A percentile compares a stretch with the other conserved stretches of the same genome.
Conservation (phyloP, 2,329 filamentous ascomycete species). For the Triangularia verruculosa region DNA sequence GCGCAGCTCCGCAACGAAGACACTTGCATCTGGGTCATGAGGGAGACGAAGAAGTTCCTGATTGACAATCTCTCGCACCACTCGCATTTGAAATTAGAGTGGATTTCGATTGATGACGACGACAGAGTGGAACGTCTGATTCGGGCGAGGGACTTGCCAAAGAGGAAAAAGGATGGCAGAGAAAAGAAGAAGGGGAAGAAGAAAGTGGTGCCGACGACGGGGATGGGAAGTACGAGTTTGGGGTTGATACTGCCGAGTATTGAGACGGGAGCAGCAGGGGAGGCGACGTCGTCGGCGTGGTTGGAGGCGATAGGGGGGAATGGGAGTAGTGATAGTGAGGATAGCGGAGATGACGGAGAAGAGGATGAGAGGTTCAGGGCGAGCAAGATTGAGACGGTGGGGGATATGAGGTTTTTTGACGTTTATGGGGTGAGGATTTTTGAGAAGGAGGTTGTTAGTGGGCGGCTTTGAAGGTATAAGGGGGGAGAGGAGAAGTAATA, state of each 20-base stretch:
- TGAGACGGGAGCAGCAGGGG: constrained; percentile 5
- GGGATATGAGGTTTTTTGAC: constrained; percentile 43
- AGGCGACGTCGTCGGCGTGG: neutral
- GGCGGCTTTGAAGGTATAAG: constrained; percentile 36
- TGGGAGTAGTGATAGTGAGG: constrained; percentile 32
- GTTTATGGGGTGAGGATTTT: constrained; percentile 53
- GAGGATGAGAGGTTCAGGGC: constrained; percentile 29
- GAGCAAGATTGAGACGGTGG: constrained; percentile 38
- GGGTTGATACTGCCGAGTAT: neutral
- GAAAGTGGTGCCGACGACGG: constrained; percentile 31
- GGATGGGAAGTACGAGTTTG: neutral
- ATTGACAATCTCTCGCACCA: constrained; percentile 57
- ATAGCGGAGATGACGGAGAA: constrained; percentile 34
- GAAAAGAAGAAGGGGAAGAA: constrained; percentile 32
- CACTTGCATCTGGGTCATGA: constrained; percentile 54
- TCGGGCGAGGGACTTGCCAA: constrained; percentile 32
- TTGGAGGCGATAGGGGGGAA: constrained; percentile 12
- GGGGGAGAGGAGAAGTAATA: neutral
- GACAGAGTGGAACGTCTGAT: constrained; percentile 49
- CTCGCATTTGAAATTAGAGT: constrained; percentile 55
- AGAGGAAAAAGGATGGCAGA: constrained; percentile 39
- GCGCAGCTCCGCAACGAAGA: constrained; percentile 54
- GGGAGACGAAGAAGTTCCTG: constrained; percentile 56
- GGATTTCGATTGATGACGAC: constrained; percentile 53
- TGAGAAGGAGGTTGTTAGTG: constrained; percentile 52